Percentiles rank a stretch among this genome's conserved stretches.
phyloP scores from a whole-genome alignment of 2,329 filamentous ascomycete genomes.

The Ceratocystis variospora region DNA sequence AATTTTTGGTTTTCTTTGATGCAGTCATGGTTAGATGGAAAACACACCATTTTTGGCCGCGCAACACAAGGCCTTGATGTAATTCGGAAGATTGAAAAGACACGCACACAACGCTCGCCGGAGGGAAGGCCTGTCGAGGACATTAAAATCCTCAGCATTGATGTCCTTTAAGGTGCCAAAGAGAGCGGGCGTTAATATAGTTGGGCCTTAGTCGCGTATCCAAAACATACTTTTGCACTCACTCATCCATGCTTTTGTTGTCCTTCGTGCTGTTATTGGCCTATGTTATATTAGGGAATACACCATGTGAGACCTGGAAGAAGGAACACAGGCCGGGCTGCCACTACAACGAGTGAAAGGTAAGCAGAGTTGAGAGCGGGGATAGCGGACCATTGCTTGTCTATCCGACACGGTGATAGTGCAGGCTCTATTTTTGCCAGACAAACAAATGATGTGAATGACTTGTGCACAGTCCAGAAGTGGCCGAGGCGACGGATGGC shows the following conservation, averaged over 20 bases:
- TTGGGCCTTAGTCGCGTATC: not conserved
- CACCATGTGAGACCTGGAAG: not conserved
- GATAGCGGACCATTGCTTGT: no score
- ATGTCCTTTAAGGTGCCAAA: conserved; percentile 32
- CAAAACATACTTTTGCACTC: not conserved
- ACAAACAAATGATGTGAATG: no score
- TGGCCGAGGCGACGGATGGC: not conserved
- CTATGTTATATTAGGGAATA: not conserved
- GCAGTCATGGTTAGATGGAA: conserved; percentile 80
- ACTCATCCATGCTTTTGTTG: not conserved
- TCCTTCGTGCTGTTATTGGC: not conserved
- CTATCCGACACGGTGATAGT: no score
- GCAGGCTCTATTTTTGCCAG: no score
- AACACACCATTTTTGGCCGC: conserved; percentile 91
- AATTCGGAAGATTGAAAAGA: conserved; percentile 89
- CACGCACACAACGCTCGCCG: conserved; percentile 66
- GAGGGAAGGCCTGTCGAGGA: conserved; percentile 93
- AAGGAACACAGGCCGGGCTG: not conserved
- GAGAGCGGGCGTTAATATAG: not conserved
- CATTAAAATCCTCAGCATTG: conserved; percentile 91
- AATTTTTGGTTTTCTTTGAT: conserved; percentile 11
- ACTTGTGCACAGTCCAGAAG: not conserved
- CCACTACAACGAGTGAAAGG: not conserved
- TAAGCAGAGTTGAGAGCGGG: not conserved
- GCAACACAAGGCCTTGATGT: conserved; percentile 86